A percentile compares a stretch with the other conserved stretches of the same genome.
Evolutionary conservation across 2,329 filamentous ascomycete species (phyloP).

Genomic region (Aureobasidium sp.): DNA sequence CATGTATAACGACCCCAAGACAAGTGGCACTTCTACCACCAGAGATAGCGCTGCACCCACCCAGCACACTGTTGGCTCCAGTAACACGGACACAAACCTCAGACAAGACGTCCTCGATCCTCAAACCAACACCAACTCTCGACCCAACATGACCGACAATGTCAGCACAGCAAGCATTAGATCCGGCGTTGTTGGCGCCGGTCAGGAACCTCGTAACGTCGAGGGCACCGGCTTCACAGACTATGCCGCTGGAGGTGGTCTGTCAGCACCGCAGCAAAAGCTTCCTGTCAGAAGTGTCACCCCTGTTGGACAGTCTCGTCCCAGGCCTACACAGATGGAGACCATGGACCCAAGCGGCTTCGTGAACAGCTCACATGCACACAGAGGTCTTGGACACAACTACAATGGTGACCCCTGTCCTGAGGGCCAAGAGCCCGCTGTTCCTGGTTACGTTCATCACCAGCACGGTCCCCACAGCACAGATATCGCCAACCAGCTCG

Average conservation of each 20-base stretch:
- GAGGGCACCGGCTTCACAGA: neutral
- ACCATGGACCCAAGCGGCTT: constrained; percentile 6
- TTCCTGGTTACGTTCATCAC: constrained; percentile 12
- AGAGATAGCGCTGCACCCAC: neutral
- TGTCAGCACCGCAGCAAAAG: neutral
- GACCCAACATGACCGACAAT: constrained; percentile 7
- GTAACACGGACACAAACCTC: neutral
- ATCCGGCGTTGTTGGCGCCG: constrained; percentile 29
- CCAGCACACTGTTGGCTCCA: neutral
- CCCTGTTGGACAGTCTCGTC: neutral
- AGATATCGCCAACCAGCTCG: constrained; percentile 24
- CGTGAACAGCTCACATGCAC: constrained; percentile 1
- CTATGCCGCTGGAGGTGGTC: constrained; percentile 11
- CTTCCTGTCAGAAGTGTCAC: constrained; percentile 1
- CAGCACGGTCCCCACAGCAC: constrained; percentile 24
- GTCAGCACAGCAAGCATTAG: constrained; percentile 30
- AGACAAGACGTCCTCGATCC: constrained; percentile 15
- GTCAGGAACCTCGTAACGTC: neutral
- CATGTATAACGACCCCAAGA: constrained; percentile 23
- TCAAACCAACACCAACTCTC: constrained; percentile 14
- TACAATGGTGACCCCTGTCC: constrained; percentile 21
- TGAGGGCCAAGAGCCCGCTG: constrained; percentile 4
- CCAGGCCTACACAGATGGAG: neutral
- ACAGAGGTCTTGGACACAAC: constrained; percentile 19
- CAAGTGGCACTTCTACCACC: constrained; percentile 5